These are phyloP conservation scores for Candida cerambycidarum DNA, from an alignment of 805 yeast genomes.

Conservation along the genomic window DNA sequence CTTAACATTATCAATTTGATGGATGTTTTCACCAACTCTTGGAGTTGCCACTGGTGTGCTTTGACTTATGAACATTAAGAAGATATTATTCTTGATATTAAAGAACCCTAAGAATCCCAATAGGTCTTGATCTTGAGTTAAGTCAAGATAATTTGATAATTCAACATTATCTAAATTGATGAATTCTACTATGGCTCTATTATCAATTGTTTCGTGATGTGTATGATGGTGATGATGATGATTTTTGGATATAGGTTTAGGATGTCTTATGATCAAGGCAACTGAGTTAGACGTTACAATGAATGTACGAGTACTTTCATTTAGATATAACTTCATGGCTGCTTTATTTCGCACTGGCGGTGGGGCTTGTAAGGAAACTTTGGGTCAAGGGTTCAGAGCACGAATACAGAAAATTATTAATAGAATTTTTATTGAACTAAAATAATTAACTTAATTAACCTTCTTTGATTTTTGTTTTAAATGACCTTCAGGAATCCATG, in stretches of 20 bases:
- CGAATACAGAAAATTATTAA: too few species aligned
- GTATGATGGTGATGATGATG: constrained; percentile 9
- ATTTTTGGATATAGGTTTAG: constrained; percentile 27
- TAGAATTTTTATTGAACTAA: too few species aligned
- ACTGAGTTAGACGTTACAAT: constrained; percentile 59
- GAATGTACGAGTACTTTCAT: constrained; percentile 66
- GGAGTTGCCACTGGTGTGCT: constrained; percentile 60
- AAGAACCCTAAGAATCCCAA: constrained; percentile 65
- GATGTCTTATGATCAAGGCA: constrained; percentile 60
- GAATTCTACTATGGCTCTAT: constrained; percentile 51
- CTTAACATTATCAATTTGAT: constrained; percentile 57
- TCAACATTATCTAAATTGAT: constrained; percentile 43
- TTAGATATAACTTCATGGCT: constrained; percentile 66
- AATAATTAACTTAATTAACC: constrained; percentile 14
- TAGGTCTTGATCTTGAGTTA: constrained; percentile 37
- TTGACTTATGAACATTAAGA: constrained; percentile 58
- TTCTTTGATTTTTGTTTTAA: constrained; percentile 36
- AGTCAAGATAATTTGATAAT: constrained; percentile 42
- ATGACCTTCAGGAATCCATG: constrained; percentile 63
- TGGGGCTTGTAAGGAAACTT: too few species aligned
- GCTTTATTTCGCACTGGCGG: too few species aligned
- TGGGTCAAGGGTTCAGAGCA: too few species aligned
- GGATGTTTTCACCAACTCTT: constrained; percentile 51
- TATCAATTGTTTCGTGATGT: constrained; percentile 7
- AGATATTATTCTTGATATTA: constrained; percentile 52